Evolutionary conservation across 1,284 basidiomycete species (phyloP).

Genomic region (Trametes sp.): DNA sequence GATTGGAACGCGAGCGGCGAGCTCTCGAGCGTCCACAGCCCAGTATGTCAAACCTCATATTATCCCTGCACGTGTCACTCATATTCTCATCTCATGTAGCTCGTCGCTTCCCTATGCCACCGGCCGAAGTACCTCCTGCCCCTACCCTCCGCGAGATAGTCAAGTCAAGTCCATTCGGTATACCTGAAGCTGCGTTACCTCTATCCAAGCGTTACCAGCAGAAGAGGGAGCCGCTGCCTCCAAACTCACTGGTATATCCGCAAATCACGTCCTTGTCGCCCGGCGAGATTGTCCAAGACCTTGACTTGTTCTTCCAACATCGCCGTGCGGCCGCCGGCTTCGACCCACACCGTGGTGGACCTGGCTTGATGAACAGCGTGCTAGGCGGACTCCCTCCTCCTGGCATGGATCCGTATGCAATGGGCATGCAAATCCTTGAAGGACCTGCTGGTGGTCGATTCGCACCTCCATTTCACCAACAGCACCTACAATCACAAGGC

Average conservation of each 20-base stretch:
- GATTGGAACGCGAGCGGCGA: slow-evolving; percentile 83
- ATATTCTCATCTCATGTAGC: slow-evolving; percentile 28
- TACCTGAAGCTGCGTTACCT: slow-evolving; percentile 24
- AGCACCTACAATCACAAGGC: slow-evolving; percentile 25
- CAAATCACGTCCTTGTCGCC: slow-evolving; percentile 58
- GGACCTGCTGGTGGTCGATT: slow-evolving; percentile 33
- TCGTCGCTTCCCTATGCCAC: slow-evolving; percentile 44
- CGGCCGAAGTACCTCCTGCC: slow-evolving; percentile 41
- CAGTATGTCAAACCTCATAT: slow-evolving; percentile 48
- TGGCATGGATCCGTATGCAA: slow-evolving; percentile 33
- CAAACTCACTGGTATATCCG: slow-evolving; percentile 54
- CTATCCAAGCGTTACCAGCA: slow-evolving; percentile 23
- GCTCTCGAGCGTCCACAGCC: slow-evolving; percentile 77
- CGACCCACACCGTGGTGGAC: slow-evolving; percentile 32
- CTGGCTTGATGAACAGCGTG: slow-evolving; percentile 41
- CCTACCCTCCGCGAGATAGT: slow-evolving; percentile 47
- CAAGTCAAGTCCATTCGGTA: slow-evolving; percentile 41
- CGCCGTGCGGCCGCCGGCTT: slow-evolving; percentile 41
- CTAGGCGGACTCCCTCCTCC: slow-evolving; percentile 39
- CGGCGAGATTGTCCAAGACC: slow-evolving; percentile 59
- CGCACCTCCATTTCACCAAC: slow-evolving; percentile 30
- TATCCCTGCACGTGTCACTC: not conserved
- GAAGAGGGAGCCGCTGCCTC: slow-evolving; percentile 27
- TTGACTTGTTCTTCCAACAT: slow-evolving; percentile 61
- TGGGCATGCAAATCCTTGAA: slow-evolving; percentile 36